Percentiles rank a stretch among this genome's conserved stretches.
Evolutionary conservation across 768 basidiomycete genomes (phyloP).

Genomic region (Russula lepida): DNA sequence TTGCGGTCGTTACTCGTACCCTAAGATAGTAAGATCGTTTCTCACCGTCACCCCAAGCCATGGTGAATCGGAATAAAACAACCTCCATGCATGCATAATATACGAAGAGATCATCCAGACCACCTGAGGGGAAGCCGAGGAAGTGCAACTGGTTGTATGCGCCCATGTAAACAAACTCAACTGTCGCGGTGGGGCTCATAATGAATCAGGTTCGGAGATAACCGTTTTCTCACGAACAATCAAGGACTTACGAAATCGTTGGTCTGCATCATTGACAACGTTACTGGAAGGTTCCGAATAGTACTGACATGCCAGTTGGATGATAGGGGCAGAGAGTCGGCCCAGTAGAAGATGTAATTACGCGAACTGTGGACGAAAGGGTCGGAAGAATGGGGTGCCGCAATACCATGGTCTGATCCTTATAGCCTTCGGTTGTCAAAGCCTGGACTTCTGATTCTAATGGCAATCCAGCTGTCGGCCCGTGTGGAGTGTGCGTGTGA

Average conservation of each 20-base stretch:
- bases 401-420: background rate
- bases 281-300: background rate
- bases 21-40: background rate
- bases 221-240: background rate
- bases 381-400: background rate
- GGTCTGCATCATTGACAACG: background rate
- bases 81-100: background rate
- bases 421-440: background rate
- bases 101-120: background rate
- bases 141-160: background rate
- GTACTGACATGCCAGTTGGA: background rate
- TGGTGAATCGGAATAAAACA: background rate
- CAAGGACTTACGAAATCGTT: too few species aligned
- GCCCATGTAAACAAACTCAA: background rate
- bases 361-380: background rate
- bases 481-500: slow-evolving; percentile 7
- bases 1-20: background rate
- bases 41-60: background rate
- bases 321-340: background rate
- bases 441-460: background rate
- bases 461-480: background rate
- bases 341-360: background rate
- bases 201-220: background rate
- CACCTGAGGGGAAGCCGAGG: background rate
- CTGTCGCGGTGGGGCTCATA: too few species aligned